phyloP scores from a whole-genome alignment of 2,329 filamentous ascomycete genomes.

The Dactylonectria macrodidyma region DNA sequence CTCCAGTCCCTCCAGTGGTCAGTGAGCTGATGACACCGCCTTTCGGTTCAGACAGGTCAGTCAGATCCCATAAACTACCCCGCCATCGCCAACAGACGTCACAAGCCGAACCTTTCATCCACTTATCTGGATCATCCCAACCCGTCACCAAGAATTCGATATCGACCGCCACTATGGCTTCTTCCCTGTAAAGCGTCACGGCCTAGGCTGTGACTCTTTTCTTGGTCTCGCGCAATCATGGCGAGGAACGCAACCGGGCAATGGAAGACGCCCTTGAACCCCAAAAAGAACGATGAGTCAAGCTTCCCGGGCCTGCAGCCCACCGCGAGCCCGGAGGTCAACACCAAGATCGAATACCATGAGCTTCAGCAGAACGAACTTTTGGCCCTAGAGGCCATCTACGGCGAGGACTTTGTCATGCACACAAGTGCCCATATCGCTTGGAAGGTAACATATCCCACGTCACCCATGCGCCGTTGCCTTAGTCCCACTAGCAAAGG shows the following conservation, averaged over 20 bases:
- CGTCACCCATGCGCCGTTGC: slow-evolving; percentile 32
- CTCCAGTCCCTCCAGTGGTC: slow-evolving; percentile 1
- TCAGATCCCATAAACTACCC: slow-evolving; percentile 41
- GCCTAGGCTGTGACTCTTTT: slow-evolving; percentile 68
- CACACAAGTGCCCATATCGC: slow-evolving; percentile 79
- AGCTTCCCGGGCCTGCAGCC: slow-evolving; percentile 67
- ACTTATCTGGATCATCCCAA: slow-evolving; percentile 32
- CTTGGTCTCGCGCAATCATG: slow-evolving; percentile 60
- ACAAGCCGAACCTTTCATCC: slow-evolving; percentile 41
- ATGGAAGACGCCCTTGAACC: slow-evolving; percentile 64
- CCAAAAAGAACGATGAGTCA: slow-evolving; percentile 61
- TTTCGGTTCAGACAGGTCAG: slow-evolving; percentile 27
- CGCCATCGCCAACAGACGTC: slow-evolving; percentile 45
- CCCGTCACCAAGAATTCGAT: slow-evolving; percentile 29
- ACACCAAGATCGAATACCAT: slow-evolving; percentile 76
- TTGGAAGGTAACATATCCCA: slow-evolving; percentile 79
- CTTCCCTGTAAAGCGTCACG: slow-evolving; percentile 64
- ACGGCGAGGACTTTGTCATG: slow-evolving; percentile 87
- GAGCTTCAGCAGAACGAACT: slow-evolving; percentile 92
- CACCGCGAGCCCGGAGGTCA: slow-evolving; percentile 55
- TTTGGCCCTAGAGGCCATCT: slow-evolving; percentile 88
- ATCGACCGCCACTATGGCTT: slow-evolving; percentile 57
- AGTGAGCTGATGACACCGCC: slow-evolving; percentile 42
- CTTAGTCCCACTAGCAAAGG: slow-evolving; percentile 33
- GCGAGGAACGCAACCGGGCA: slow-evolving; percentile 65